A percentile compares a stretch with the other conserved stretches of the same genome.
Conservation (phyloP, 495 filamentous ascomycete genomes). For the Hyaloscypha bicolor region DNA sequence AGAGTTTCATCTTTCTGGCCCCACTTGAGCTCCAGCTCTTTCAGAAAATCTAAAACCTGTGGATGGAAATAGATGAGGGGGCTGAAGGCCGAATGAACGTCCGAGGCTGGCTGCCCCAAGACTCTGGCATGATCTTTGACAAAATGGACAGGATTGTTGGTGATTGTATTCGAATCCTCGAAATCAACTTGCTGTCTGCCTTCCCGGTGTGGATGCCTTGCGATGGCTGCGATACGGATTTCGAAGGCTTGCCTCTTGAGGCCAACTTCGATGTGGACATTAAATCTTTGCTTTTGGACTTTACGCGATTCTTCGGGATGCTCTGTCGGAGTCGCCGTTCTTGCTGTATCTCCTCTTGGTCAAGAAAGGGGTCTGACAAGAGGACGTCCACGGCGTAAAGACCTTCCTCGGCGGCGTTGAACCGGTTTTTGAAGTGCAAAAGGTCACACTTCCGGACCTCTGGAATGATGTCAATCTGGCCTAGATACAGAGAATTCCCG, state of each 20-base stretch:
- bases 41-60: constrained; percentile 39
- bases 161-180: constrained; percentile 45
- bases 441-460: constrained; percentile 26
- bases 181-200: constrained; percentile 32
- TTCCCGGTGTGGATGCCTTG: constrained; percentile 12
- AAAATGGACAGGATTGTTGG: constrained; percentile 32
- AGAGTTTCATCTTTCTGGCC: constrained; percentile 19
- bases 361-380: not conserved
- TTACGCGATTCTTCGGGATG: not conserved
- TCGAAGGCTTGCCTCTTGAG: not conserved
- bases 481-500: not conserved
- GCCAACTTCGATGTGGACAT: not conserved
- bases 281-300: not conserved
- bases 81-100: constrained; percentile 45
- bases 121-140: constrained; percentile 23
- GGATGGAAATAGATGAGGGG: constrained; percentile 42
- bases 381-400: constrained; percentile 31
- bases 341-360: constrained; percentile 7
- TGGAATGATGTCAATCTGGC: constrained; percentile 1
- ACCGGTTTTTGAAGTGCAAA: constrained; percentile 41
- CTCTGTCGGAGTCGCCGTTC: constrained; percentile 19
- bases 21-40: constrained; percentile 41
- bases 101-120: constrained; percentile 35
- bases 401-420: constrained; percentile 10
- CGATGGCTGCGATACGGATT: not conserved